Evolutionary conservation across 176 grass and related monocot species (phyloP), one percentile per base, ranked within the genome.

Genomic region (Tillandsia leiboldiana): DNA sequence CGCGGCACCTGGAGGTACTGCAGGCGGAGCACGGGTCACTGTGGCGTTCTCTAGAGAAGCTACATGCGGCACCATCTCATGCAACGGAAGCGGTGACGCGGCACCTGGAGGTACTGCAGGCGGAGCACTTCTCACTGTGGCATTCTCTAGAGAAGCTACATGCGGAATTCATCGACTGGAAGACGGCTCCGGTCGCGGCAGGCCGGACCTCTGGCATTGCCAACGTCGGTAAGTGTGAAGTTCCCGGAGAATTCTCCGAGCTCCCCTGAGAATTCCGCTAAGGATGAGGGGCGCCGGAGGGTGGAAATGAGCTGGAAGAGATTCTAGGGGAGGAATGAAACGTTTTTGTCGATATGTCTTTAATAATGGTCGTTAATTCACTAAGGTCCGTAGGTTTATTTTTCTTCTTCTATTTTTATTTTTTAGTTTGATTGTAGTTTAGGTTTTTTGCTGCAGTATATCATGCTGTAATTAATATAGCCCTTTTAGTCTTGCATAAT

Each of bases 71-170:
- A 6, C 12, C 20, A 20, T 20, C 65, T 15, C 67, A 64, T 0
- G 65, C 50, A 1, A 2, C 13, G 15, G 74, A 72, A 11, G 27
- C 13, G 51, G 29, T 90, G 48, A 79, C 72, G 70, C 73, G 54
- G 12, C 86, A 92, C 58, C 77, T 92, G 74, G 86, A 92, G 56
- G 50, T 53, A 7, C 65, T 97, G 79, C 91, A 72, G 52, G 65
- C 70, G 23, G 93, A 97, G 17, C 80, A 78, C 78, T 12, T 65
- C 51, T 51, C 83, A 73, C 83, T 92, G 22, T 87, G 84, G 24
- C 83, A 72, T 53, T 53, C 81, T 1, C 71, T 97, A 50, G 86
- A 97, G 67, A 89, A 97, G 26, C 84, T 97, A 11, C 86, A 77
- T 33, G 65, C 77, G 18, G 83, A 92, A 52, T 22, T 92, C 42